These are phyloP conservation scores for Helotiales sp. DNA, from an alignment of 2,329 filamentous ascomycete species.

Conservation along the genomic window DNA sequence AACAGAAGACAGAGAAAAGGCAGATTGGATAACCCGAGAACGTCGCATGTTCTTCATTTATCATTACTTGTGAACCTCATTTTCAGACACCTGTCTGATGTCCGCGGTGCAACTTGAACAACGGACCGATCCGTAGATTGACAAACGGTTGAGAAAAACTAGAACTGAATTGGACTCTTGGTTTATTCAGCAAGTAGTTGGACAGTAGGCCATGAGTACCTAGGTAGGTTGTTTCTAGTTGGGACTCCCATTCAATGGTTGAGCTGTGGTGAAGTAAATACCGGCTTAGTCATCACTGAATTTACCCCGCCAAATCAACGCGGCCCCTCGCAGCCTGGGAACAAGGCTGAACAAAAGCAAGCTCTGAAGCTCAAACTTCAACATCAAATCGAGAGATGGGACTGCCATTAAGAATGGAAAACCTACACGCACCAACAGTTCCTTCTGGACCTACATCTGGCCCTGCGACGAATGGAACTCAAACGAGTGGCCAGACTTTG, in stretches of 20 bases:
- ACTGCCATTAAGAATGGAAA: slow-evolving; percentile 57
- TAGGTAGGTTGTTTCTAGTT: too few relatives aligned
- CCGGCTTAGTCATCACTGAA: slow-evolving; percentile 3
- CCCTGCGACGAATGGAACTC: slow-evolving; percentile 62
- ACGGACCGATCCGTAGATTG: too few relatives aligned
- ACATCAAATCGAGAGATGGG: slow-evolving; percentile 34
- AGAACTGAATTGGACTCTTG: too few relatives aligned
- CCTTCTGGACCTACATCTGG: slow-evolving; percentile 77
- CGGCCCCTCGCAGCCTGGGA: slow-evolving; percentile 28
- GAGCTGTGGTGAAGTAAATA: not conserved
- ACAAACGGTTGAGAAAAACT: too few relatives aligned
- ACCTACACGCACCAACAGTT: slow-evolving; percentile 72
- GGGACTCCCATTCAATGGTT: not conserved
- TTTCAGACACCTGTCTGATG: too few relatives aligned
- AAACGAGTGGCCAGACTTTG: slow-evolving; percentile 69
- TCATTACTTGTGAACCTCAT: too few relatives aligned
- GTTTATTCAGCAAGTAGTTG: too few relatives aligned
- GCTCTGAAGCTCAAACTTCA: not conserved
- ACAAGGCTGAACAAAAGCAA: slow-evolving; percentile 31
- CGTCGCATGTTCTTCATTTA: too few relatives aligned
- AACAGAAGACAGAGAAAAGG: too few relatives aligned
- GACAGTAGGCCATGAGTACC: too few relatives aligned
- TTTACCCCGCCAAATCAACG: slow-evolving; percentile 31
- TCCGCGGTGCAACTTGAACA: too few relatives aligned
- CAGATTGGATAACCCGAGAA: too few relatives aligned